Evolutionary conservation across 2,329 filamentous ascomycete species (phyloP), one percentile per base, ranked within the genome.

Genomic region (Fusarium concolor): DNA sequence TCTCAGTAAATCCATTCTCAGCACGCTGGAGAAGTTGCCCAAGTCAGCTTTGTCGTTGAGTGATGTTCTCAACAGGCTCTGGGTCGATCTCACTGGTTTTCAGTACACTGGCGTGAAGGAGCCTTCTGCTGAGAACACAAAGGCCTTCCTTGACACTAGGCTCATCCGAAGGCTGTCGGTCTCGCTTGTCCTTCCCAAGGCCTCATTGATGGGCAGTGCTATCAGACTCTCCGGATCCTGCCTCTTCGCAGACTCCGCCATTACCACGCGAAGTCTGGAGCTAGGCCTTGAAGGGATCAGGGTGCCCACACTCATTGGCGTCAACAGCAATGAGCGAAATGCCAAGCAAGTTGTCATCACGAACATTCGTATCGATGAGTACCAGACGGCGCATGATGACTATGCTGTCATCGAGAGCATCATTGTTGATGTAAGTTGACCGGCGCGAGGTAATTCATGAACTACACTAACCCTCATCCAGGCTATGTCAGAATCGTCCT

Each of bases 261-360:
- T 76, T 50, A 68, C 67, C 5, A 69, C 69, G 28, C 76, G 77
- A 20, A 77, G 74, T 14, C 28, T 75, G 56, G 74, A 38, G 28
- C 75, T 91, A 44, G 81, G 82, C 37, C 76, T 93, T 10, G 83
- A 84, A 45, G 83, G 85, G 20, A 76, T 94, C 50, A 84, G 83
- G 37, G 83, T 93, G 11, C 89, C 91, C 26, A 89, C 87, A 31
- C 76, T 94, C 49, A 87, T 94, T 45, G 92, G 92, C 1, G 86
- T 94, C 28, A 93, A 94, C 72, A 77, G 81, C 22, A 91, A 93
- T 71, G 92, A 94, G 82, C 82, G 92, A 65, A 67, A 79, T 35
- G 85, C 83, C 5, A 91, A 88, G 78, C 91, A 94, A 79, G 84
- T 90, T 51, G 84, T 93, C 2, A 79, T 90, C 17, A 84, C 87